A percentile compares a stretch with the other conserved stretches of the same genome.
Conservation (phyloP, 2,329 filamentous ascomycete species). For the Phialophora macrospora region DNA sequence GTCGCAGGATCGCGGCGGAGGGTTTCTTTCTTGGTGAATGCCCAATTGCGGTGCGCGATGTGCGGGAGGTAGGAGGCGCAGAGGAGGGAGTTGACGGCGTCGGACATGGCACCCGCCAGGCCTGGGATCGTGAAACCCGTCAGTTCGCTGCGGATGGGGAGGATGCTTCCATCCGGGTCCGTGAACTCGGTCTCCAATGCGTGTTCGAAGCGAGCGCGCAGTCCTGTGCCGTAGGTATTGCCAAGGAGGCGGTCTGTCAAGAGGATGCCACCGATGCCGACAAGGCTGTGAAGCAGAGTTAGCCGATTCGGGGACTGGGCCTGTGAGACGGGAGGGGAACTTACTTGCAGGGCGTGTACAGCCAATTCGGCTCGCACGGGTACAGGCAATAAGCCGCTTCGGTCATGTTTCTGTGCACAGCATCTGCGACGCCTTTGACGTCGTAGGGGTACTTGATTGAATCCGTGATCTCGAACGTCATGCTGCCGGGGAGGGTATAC, state of each 20-base stretch:
- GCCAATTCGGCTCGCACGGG: conserved; percentile 33
- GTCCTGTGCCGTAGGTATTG: conserved; percentile 20
- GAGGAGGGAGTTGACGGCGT: conserved; percentile 31
- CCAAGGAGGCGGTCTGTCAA: conserved; percentile 23
- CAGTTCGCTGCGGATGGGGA: conserved; percentile 32
- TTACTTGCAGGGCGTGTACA: conserved; percentile 33
- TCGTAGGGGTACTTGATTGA: conserved; percentile 26
- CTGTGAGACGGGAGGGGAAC: background rate
- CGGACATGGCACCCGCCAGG: conserved; percentile 30
- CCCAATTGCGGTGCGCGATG: conserved; percentile 36
- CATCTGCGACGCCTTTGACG: conserved; percentile 25
- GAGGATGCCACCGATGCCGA: conserved; percentile 25
- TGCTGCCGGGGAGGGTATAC: conserved; percentile 22
- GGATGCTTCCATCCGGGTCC: conserved; percentile 28
- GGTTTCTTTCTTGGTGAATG: conserved; percentile 31
- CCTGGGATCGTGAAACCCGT: conserved; percentile 32
- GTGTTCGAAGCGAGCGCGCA: conserved; percentile 27
- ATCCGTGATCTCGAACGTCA: conserved; percentile 28
- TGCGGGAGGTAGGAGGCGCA: conserved; percentile 31
- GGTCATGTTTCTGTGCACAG: conserved; percentile 29
- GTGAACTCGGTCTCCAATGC: conserved; percentile 30
- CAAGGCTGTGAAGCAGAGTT: conserved; percentile 10
- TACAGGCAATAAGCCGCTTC: conserved; percentile 30
- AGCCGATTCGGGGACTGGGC: background rate
- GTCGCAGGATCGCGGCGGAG: conserved; percentile 22